phyloP scores from a whole-genome alignment of 805 yeast genomes.

The Saccharomyces paradoxus region DNA sequence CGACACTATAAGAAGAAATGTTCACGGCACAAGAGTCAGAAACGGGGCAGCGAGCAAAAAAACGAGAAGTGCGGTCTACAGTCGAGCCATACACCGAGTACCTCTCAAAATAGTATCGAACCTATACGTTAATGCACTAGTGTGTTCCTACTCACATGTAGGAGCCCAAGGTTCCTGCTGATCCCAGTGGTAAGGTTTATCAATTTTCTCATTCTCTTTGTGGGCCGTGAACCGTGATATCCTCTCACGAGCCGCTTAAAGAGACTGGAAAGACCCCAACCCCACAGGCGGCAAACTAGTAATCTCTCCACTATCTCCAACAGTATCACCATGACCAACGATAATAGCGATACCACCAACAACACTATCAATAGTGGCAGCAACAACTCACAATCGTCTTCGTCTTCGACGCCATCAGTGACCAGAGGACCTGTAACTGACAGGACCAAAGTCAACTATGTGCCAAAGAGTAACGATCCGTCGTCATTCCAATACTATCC shows the following conservation, averaged over 20 bases:
- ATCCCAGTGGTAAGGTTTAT: neutral
- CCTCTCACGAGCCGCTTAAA: neutral
- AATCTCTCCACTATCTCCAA: neutral
- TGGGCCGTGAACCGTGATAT: neutral
- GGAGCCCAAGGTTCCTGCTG: neutral
- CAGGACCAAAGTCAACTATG: conserved; percentile 16
- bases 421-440: conserved; percentile 4
- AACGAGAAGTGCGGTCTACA: neutral
- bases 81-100: neutral
- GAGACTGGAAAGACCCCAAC: neutral
- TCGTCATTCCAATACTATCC: conserved; percentile 43
- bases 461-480: conserved; percentile 15
- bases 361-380: conserved; percentile 37
- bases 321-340: neutral
- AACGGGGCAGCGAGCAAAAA: neutral
- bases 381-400: neutral
- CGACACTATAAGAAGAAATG: neutral
- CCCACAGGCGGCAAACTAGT: neutral
- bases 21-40: neutral
- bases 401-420: conserved; percentile 1
- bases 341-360: conserved; percentile 34
- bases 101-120: neutral
- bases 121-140: neutral
- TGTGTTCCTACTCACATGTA: neutral
- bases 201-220: neutral